A percentile compares a stretch with the other conserved stretches of the same genome.
These are phyloP conservation scores for Hortaea werneckii DNA, from an alignment of 2,329 filamentous ascomycete species.

Conservation along the genomic window DNA sequence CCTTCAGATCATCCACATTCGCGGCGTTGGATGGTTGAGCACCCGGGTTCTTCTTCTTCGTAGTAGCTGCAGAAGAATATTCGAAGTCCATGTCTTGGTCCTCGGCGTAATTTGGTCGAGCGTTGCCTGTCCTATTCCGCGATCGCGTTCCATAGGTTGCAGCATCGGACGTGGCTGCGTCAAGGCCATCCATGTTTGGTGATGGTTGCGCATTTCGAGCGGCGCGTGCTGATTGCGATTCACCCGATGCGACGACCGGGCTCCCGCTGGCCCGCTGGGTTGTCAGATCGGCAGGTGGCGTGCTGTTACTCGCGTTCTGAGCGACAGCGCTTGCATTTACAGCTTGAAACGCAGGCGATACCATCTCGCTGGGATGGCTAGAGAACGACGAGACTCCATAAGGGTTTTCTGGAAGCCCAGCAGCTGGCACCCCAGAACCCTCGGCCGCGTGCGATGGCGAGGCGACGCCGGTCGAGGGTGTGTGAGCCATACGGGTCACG, in stretches of 20 bases:
- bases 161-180: constrained; percentile 27
- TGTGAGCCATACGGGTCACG: background rate
- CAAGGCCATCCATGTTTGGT: constrained; percentile 12
- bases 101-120: constrained; percentile 90
- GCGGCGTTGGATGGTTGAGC: background rate
- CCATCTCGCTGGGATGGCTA: background rate
- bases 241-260: constrained; percentile 12
- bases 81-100: constrained; percentile 89
- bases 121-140: constrained; percentile 69
- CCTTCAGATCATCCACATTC: constrained; percentile 8
- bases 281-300: constrained; percentile 3
- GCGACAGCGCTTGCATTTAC: constrained; percentile 14
- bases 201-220: constrained; percentile 9
- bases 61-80: constrained; percentile 34
- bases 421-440: constrained; percentile 5
- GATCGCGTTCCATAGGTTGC: constrained; percentile 82
- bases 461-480: background rate
- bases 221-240: constrained; percentile 18
- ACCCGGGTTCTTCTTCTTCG: constrained; percentile 16
- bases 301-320: constrained; percentile 8
- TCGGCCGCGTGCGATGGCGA: background rate
- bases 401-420: background rate
- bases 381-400: background rate
- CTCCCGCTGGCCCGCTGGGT: constrained; percentile 11
- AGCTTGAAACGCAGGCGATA: constrained; percentile 10